Evolutionary conservation across 2,329 filamentous ascomycete species (phyloP), one percentile per base, ranked within the genome.

Genomic region (Fusarium camptoceras): DNA sequence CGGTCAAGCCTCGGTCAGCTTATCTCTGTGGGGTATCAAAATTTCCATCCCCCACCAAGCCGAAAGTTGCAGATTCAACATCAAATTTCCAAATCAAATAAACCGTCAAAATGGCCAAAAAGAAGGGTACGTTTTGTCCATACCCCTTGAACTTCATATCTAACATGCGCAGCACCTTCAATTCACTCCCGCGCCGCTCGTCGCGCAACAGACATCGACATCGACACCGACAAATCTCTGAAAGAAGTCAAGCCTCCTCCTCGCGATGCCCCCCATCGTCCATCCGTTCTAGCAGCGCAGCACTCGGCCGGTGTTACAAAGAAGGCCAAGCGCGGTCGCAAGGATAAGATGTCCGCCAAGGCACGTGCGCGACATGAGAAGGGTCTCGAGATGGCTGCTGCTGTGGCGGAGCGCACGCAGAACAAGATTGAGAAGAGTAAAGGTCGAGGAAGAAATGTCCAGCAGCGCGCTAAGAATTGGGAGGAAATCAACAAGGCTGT

Each of bases 111-210:
- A 79, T 79, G 77, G 77, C 77, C 7, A 78, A 78, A 51, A 77
- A 76, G 66, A 76, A 69, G 68, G 70, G 77, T 78, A 74, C 2
- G 42, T 28, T n/a, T 18, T 11, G 2, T 20, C 18, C 6, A 0
- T 14, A 1, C 10, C 5, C 12, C 14, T 8, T 28, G 0, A 5
- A 9, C 9, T 11, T 27, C 22, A 4, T 12, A 15, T 15, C 68
- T 76, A 47, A 75, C 68, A 46, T 22, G 27, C 10, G 20, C 22
- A 92, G 89, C 83, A 57, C 83, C 84, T 41, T 92, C 91, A 7
- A 80, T 89, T 61, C 91, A 91, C 82, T 94, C 92, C 55, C 91
- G 92, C 70, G 91, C 91, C 62, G 91, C 91, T 42, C 88, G 92
- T 76, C 89, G 92, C 70, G 92, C 89, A 48, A 88, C 88, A 18